Conservation (phyloP, 2,329 filamentous ascomycete species). For the Claviceps citrina region DNA sequence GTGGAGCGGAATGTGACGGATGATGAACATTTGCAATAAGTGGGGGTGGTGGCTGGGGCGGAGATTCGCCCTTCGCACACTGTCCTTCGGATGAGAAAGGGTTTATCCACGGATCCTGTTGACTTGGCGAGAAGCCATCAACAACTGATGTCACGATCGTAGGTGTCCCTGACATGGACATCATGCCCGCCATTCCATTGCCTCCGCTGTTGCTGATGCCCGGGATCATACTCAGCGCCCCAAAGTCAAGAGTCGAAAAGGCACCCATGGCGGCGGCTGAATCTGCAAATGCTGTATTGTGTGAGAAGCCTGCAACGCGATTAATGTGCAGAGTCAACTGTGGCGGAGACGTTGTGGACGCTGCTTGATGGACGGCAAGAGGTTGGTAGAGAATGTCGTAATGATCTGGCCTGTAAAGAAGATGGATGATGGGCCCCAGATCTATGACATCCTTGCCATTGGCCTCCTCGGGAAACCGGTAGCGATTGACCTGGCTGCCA, state of each 20-base stretch:
- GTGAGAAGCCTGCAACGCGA: constrained; percentile 31
- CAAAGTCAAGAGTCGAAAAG: constrained; percentile 29
- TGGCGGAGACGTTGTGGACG: constrained; percentile 12
- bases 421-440: constrained; percentile 37
- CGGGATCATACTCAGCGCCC: constrained; percentile 31
- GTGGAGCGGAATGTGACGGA: constrained; percentile 17
- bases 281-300: constrained; percentile 28
- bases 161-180: constrained; percentile 19
- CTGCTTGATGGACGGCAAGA: constrained; percentile 12
- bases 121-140: constrained; percentile 20
- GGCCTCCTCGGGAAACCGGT: constrained; percentile 44
- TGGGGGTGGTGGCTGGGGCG: constrained; percentile 13
- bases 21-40: constrained; percentile 18
- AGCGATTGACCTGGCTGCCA: constrained; percentile 59
- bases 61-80: constrained; percentile 10
- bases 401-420: constrained; percentile 60
- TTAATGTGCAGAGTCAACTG: constrained; percentile 32
- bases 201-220: constrained; percentile 19
- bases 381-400: constrained; percentile 85
- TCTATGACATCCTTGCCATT: constrained; percentile 27
- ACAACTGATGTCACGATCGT: constrained; percentile 12
- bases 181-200: constrained; percentile 13
- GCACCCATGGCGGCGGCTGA: constrained; percentile 24
- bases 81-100: constrained; percentile 15
- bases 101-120: constrained; percentile 23